Evolutionary conservation across 2,329 filamentous ascomycete genomes (phyloP).

Genomic region (Capronia epimyces): DNA sequence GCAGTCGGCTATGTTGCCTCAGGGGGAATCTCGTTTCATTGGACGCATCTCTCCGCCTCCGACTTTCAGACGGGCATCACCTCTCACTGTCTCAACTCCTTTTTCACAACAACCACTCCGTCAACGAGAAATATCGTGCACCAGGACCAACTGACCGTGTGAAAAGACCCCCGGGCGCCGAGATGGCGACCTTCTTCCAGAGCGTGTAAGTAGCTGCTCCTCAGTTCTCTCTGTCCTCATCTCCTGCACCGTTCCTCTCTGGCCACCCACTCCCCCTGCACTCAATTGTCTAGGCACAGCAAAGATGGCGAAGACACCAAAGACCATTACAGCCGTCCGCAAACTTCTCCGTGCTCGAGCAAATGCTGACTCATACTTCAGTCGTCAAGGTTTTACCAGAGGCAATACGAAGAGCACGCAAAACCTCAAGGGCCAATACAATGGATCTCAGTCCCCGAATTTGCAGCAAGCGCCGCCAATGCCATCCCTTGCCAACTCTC

Average conservation of each 20-base stretch:
- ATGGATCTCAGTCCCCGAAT: constrained; percentile 32
- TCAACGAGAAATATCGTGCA: not conserved
- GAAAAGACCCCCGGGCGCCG: constrained; percentile 15
- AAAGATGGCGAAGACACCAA: not conserved
- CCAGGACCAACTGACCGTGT: not conserved
- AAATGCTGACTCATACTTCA: constrained; percentile 33
- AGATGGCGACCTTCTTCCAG: constrained; percentile 47
- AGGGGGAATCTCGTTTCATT: constrained; percentile 5
- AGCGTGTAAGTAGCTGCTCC: constrained; percentile 39
- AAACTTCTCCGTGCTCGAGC: constrained; percentile 24
- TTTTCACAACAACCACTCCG: not conserved
- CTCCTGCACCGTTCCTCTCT: constrained; percentile 1
- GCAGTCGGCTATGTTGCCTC: constrained; percentile 11
- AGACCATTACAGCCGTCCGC: constrained; percentile 11
- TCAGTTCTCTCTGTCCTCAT: not conserved
- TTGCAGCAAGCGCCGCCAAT: constrained; percentile 32
- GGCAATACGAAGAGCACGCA: constrained; percentile 43
- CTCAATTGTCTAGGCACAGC: not conserved
- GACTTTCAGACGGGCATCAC: not conserved
- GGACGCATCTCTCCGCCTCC: not conserved
- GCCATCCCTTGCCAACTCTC: constrained; percentile 36
- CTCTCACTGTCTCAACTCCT: not conserved
- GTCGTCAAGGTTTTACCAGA: constrained; percentile 47
- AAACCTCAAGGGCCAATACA: constrained; percentile 34
- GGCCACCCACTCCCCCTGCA: constrained; percentile 1